A percentile compares a stretch with the other conserved stretches of the same genome.
phyloP scores from a whole-genome alignment of 352 stramenopile genomes.

The Phytopythium oedochilum region DNA sequence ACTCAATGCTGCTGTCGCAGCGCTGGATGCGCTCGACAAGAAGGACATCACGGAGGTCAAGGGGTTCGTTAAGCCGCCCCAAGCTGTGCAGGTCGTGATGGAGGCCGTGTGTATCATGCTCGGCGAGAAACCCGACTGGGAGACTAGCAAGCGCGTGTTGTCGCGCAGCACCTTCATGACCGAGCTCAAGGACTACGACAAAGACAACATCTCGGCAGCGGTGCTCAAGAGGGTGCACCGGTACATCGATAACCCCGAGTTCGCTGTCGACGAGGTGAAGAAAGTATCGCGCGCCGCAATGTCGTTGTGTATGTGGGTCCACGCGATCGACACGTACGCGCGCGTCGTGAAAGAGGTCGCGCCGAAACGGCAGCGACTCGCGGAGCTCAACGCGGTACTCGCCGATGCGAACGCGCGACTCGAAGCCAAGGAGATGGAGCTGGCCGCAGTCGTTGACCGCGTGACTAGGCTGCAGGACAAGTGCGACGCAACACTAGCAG shows the following conservation, averaged over 20 bases:
- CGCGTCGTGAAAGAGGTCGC: slow-evolving; percentile 69
- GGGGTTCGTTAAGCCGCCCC: slow-evolving; percentile 78
- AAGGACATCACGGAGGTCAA: slow-evolving; percentile 88
- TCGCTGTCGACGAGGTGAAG: slow-evolving; percentile 77
- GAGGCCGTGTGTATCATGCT: slow-evolving; percentile 88
- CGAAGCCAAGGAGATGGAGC: slow-evolving; percentile 58
- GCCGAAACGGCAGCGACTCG: slow-evolving; percentile 64
- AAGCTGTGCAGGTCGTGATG: slow-evolving; percentile 84
- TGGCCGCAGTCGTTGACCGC: slow-evolving; percentile 46
- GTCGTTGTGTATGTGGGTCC: slow-evolving; percentile 88
- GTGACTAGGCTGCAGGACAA: slow-evolving; percentile 52
- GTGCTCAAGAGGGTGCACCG: slow-evolving; percentile 75
- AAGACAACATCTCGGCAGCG: slow-evolving; percentile 55
- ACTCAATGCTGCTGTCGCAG: slow-evolving; percentile 63
- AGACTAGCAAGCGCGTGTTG: slow-evolving; percentile 77
- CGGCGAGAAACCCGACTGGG: slow-evolving; percentile 79
- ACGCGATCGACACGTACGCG: slow-evolving; percentile 80
- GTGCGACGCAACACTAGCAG: slow-evolving; percentile 49
- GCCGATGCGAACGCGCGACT: slow-evolving; percentile 69
- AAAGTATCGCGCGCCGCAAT: slow-evolving; percentile 78
- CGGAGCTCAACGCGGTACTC: slow-evolving; percentile 73
- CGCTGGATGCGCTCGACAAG: slow-evolving; percentile 80
- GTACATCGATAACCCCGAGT: slow-evolving; percentile 84
- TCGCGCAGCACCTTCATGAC: slow-evolving; percentile 69
- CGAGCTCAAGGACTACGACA: slow-evolving; percentile 86